phyloP scores from a whole-genome alignment of 441 rosid genomes.

The Gossypium trilobum region DNA sequence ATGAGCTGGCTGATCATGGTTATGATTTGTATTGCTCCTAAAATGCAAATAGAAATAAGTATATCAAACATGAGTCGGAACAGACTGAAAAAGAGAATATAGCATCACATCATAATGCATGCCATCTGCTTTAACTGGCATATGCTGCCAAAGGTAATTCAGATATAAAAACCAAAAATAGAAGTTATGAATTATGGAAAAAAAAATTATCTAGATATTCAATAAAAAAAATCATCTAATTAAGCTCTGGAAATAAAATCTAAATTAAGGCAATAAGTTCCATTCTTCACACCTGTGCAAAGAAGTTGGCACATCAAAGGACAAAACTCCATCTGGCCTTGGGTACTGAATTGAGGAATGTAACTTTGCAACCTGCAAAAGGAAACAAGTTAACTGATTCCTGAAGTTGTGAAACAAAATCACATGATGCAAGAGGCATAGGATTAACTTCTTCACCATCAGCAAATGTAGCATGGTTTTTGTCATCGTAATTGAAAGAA shows the following conservation, averaged over 20 bases:
- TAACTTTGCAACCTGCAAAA: conserved; percentile 53
- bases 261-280: background rate
- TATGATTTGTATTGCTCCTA: conserved; percentile 96
- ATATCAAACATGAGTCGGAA: background rate
- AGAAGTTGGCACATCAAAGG: conserved; percentile 85
- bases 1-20: conserved; percentile 85
- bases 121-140: background rate
- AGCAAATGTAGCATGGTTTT: background rate
- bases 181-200: background rate
- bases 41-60: conserved; percentile 7
- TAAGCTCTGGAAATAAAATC: background rate
- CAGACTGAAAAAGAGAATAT: background rate
- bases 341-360: conserved; percentile 67
- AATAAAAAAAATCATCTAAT: background rate
- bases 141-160: background rate
- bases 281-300: conserved; percentile 56
- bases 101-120: no score
- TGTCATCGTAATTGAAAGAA: background rate
- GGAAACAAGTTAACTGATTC: background rate
- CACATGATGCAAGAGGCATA: background rate
- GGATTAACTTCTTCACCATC: background rate
- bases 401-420: background rate
- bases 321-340: conserved; percentile 74
- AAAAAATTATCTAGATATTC: background rate
- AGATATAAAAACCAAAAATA: background rate